These are phyloP conservation scores for Amanita pallidorosea DNA, from an alignment of 768 basidiomycete species.

Conservation along the genomic window DNA sequence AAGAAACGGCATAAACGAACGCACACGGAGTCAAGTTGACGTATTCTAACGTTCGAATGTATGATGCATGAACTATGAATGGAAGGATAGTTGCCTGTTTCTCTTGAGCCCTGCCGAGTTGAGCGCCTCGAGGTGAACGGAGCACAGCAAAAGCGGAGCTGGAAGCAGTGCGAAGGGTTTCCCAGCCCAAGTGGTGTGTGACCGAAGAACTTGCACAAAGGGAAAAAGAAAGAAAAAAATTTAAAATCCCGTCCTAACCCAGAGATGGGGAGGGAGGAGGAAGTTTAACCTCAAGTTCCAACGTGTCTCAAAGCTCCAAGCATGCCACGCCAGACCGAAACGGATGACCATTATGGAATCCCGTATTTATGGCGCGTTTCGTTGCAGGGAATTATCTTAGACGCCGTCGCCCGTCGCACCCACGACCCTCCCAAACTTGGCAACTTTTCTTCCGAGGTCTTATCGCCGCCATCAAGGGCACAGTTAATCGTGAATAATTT, in stretches of 20 bases:
- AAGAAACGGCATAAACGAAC: too few relatives aligned
- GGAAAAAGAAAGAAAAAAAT: background rate
- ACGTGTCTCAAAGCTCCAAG: background rate
- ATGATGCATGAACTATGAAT: too few relatives aligned
- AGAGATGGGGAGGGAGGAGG: too few relatives aligned
- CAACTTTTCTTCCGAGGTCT: constrained; percentile 2
- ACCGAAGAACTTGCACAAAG: background rate
- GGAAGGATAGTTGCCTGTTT: too few relatives aligned
- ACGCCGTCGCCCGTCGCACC: background rate
- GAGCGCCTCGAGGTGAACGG: background rate
- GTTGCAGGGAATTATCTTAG: background rate
- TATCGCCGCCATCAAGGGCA: background rate
- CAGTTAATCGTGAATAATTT: background rate
- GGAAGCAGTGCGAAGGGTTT: background rate
- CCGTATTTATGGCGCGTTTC: background rate
- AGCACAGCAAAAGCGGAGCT: background rate
- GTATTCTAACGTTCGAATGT: too few relatives aligned
- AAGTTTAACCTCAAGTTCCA: background rate
- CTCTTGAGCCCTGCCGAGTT: background rate
- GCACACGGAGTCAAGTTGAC: too few relatives aligned
- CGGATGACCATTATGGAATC: background rate
- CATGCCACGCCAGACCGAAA: background rate
- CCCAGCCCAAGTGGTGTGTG: background rate
- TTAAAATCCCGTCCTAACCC: background rate
- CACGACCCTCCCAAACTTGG: background rate